Base-by-base conservation (phyloP, 179 eudicot species). In the Beta macrorhiza region DNA sequence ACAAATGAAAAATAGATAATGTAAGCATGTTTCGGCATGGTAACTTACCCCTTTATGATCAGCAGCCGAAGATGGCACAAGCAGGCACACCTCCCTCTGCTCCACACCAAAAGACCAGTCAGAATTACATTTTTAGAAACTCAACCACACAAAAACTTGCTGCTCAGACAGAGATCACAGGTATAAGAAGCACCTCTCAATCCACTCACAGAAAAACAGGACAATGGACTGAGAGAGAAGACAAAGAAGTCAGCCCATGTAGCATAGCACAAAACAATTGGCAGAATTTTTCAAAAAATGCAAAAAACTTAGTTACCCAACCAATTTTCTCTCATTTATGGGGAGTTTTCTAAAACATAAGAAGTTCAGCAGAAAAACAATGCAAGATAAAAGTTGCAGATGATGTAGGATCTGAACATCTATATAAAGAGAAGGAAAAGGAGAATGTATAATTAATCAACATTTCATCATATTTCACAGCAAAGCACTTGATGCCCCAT, bases 1-100 rank as follows among this genome's bases (percentile, higher is more conserved):
- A 5, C 16, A 51, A 12, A 22, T 7, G 8, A 15, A 44, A 49
- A 10, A n/a, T n/a, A 37, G 56, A 49, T 49, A 14, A 52, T 7
- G 10, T 22, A 44, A 72, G 45, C 76, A 22, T 22, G 22, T 72
- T 19, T 72, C 16, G 2, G 57, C 22, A 52, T 67, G 58, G 85
- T 29, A 57, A 91, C 99, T 92, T 92, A 97, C 99, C 67, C 99
- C 98, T 90, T 94, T 94, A 63, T 88, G 88, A 88, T 97, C 99
- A 79, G 89, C 91, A 81, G 89, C 83, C 45, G 97, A 86, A 49
- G 91, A 89, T 45, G 99, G 99, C 71, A 90, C 90, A 88, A 97
- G 87, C 90, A 85, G 85, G 83, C 99, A 97, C 47, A 97, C 91
- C 84, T 97, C 99, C 83, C 92, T 93, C 99, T 97, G 95, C 86